Percentiles rank a stretch among this genome's conserved stretches.
These are phyloP conservation scores for Exophiala bonariae DNA, from an alignment of 2,329 filamentous ascomycete genomes.

Conservation along the genomic window DNA sequence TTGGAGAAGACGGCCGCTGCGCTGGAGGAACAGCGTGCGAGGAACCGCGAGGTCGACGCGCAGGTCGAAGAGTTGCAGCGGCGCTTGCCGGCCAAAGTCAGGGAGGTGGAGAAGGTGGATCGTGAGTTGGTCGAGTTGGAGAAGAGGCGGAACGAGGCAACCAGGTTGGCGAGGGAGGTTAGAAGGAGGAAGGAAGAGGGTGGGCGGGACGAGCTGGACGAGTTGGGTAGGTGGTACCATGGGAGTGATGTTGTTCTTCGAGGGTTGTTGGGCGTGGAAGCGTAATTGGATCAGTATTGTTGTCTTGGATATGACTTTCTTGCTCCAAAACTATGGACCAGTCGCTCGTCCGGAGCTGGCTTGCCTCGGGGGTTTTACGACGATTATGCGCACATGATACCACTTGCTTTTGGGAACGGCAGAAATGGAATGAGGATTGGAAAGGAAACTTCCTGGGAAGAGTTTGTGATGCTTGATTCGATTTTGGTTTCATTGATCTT, in stretches of 20 bases:
- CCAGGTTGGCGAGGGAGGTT: slow-evolving; percentile 48
- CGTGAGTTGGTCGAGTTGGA: slow-evolving; percentile 42
- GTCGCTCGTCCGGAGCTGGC: no score
- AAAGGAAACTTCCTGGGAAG: no score
- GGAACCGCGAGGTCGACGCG: slow-evolving; percentile 42
- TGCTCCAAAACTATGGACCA: no score
- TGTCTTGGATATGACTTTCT: no score
- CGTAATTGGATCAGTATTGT: neutral
- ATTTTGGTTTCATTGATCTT: neutral
- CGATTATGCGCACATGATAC: no score
- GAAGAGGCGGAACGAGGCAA: slow-evolving; percentile 46
- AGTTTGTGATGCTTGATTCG: no score
- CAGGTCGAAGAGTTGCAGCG: slow-evolving; percentile 45
- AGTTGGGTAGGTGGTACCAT: slow-evolving; percentile 48
- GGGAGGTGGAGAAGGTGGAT: slow-evolving; percentile 46
- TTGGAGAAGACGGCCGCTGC: slow-evolving; percentile 40
- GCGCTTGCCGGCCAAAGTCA: slow-evolving; percentile 42
- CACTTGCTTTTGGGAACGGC: no score
- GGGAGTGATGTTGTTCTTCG: slow-evolving; percentile 42
- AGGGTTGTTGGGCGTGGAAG: slow-evolving; percentile 36
- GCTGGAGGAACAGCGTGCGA: slow-evolving; percentile 40
- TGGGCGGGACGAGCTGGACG: slow-evolving; percentile 47
- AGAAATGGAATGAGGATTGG: neutral
- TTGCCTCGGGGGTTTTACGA: no score
- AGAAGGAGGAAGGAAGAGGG: slow-evolving; percentile 44